Conservation (phyloP, 441 rosid genomes). For the Viola pubescens region DNA sequence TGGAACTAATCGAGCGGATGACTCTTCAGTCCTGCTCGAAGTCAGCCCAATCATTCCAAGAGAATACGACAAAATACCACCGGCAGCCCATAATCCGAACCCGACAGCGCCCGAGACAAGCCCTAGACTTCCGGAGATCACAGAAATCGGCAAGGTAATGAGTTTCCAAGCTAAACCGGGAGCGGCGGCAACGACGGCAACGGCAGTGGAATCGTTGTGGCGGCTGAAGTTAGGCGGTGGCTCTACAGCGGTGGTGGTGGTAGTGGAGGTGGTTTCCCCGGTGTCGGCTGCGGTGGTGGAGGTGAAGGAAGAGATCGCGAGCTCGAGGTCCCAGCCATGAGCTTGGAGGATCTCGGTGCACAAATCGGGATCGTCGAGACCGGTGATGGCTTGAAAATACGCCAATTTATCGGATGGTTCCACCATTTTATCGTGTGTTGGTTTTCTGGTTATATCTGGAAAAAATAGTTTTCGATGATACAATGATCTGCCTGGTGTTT, state of each 20-base stretch:
- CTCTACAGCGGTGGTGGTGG: not conserved
- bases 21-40: slow-evolving; percentile 33
- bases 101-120: slow-evolving; percentile 82
- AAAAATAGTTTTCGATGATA: too few relatives aligned
- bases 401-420: slow-evolving; percentile 80
- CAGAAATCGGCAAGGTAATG: slow-evolving; percentile 70
- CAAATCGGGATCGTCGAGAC: slow-evolving; percentile 77
- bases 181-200: slow-evolving; percentile 15
- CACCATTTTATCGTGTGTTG: slow-evolving; percentile 37
- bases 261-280: slow-evolving; percentile 5
- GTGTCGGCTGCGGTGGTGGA: slow-evolving; percentile 25
- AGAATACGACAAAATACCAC: slow-evolving; percentile 80
- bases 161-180: slow-evolving; percentile 77
- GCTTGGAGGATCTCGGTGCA: slow-evolving; percentile 95
- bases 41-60: slow-evolving; percentile 74
- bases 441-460: not conserved
- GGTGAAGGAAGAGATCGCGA: slow-evolving; percentile 84
- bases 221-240: too few relatives aligned
- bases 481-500: too few relatives aligned
- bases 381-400: slow-evolving; percentile 84
- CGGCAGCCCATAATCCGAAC: slow-evolving; percentile 89
- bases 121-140: slow-evolving; percentile 79
- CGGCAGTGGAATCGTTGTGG: slow-evolving; percentile 4
- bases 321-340: slow-evolving; percentile 95
- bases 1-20: slow-evolving; percentile 47